phyloP scores from a whole-genome alignment of 2,329 filamentous ascomycete genomes.

The Ascochyta rabiei region DNA sequence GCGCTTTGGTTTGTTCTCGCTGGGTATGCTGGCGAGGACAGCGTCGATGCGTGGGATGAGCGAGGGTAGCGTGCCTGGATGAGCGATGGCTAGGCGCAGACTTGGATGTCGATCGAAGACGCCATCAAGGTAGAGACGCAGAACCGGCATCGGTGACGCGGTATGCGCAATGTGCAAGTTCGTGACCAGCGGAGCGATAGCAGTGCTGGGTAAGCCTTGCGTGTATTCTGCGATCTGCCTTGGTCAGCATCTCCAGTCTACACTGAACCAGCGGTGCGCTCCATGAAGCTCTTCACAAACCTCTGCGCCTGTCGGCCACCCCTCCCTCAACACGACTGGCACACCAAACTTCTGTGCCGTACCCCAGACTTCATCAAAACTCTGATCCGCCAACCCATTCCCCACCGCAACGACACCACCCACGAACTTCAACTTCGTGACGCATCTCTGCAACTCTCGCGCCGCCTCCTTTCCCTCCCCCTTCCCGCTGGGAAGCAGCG shows the following conservation, averaged over 20 bases:
- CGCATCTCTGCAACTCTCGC: conserved; percentile 48
- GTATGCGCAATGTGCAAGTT: conserved; percentile 56
- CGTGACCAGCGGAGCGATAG: conserved; percentile 25
- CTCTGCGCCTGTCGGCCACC: conserved; percentile 28
- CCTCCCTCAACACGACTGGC: conserved; percentile 37
- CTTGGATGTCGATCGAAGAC: conserved; percentile 62
- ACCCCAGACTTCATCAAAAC: conserved; percentile 53
- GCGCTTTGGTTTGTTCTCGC: conserved; percentile 27
- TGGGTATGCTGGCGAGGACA: conserved; percentile 28
- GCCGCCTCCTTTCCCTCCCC: conserved; percentile 43
- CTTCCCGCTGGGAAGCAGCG: conserved; percentile 43
- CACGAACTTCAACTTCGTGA: conserved; percentile 54
- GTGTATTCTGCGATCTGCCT: conserved; percentile 22
- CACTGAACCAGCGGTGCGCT: background rate
- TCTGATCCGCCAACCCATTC: conserved; percentile 49
- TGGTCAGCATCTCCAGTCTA: conserved; percentile 3
- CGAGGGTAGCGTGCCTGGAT: conserved; percentile 61
- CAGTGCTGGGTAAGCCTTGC: conserved; percentile 14
- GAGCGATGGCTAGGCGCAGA: conserved; percentile 62
- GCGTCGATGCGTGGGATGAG: conserved; percentile 57
- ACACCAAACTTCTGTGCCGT: conserved; percentile 50
- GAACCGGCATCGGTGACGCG: conserved; percentile 56
- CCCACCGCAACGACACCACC: conserved; percentile 56
- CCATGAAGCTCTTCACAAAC: conserved; percentile 13
- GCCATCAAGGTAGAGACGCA: conserved; percentile 59